Evolutionary conservation across 1,284 basidiomycete genomes (phyloP).

Genomic region (Paramarasmius palmivorus): DNA sequence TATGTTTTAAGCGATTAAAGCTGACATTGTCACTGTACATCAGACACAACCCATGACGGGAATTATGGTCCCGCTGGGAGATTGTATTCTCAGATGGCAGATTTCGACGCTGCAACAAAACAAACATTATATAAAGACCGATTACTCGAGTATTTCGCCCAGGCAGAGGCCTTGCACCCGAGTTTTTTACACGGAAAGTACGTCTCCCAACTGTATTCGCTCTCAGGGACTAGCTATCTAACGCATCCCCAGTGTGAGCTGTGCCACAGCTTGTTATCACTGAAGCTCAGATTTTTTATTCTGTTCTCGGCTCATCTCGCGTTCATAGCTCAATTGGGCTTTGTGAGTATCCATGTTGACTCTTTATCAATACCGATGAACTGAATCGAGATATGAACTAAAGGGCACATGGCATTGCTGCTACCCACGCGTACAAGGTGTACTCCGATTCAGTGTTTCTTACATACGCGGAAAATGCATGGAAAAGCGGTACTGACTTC

Average conservation of each 20-base stretch:
- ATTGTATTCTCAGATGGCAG: conserved; percentile 9
- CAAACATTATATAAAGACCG: conserved; percentile 5
- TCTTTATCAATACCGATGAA: too few relatives aligned
- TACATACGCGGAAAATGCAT: background rate
- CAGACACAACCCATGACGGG: background rate
- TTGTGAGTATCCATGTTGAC: background rate
- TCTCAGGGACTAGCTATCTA: too few relatives aligned
- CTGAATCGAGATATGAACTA: background rate
- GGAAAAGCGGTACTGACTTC: background rate
- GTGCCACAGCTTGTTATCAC: too few relatives aligned
- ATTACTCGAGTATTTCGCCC: conserved; percentile 1
- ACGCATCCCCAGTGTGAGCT: too few relatives aligned
- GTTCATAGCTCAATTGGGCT: background rate
- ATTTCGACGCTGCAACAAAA: conserved; percentile 4
- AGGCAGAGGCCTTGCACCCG: background rate
- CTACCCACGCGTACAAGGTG: background rate
- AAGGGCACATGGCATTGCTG: background rate
- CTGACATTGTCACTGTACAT: background rate
- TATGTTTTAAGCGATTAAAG: too few relatives aligned
- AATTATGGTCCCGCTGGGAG: conserved; percentile 2
- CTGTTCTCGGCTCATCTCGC: background rate
- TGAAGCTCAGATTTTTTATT: background rate
- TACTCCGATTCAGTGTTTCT: background rate
- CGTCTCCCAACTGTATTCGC: background rate
- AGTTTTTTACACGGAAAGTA: background rate